Percentiles rank a stretch among this genome's conserved stretches.
Conservation (phyloP, 225 moss, liverwort and hornwort species). For the Physcomitrellopsis africana region DNA sequence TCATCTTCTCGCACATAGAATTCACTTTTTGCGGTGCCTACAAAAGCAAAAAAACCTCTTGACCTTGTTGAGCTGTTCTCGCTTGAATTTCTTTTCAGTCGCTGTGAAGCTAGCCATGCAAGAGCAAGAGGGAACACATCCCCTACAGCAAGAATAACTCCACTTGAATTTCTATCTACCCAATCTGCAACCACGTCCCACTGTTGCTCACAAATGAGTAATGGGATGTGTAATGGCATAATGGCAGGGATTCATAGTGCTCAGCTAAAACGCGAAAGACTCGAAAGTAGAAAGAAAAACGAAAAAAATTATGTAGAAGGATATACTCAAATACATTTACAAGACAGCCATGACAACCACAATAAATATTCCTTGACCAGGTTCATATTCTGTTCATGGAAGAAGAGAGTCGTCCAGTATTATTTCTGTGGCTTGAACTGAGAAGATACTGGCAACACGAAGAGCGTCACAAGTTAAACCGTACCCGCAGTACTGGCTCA, state of each 20-base stretch:
- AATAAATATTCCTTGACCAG: neutral
- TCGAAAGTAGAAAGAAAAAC: neutral
- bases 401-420: neutral
- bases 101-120: slow-evolving; percentile 80
- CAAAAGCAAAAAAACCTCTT: slow-evolving; percentile 66
- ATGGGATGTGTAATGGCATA: neutral
- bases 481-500: no score
- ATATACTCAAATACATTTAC: neutral
- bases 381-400: neutral
- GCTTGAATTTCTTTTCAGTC: slow-evolving; percentile 43
- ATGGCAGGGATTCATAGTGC: no score
- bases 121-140: slow-evolving; percentile 79
- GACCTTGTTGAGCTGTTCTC: slow-evolving; percentile 17
- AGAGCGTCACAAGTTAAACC: no score
- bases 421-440: neutral
- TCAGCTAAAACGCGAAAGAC: neutral
- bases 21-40: slow-evolving; percentile 94
- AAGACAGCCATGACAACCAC: neutral
- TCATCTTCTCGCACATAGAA: slow-evolving; percentile 65
- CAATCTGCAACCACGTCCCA: slow-evolving; percentile 69
- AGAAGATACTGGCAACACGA: neutral
- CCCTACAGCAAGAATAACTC: slow-evolving; percentile 82
- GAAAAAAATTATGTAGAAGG: no score
- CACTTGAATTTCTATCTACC: slow-evolving; percentile 79
- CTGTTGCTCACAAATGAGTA: slow-evolving; percentile 50